phyloP scores from a whole-genome alignment of 2,329 filamentous ascomycete species.

The Fusarium tricinctum region DNA sequence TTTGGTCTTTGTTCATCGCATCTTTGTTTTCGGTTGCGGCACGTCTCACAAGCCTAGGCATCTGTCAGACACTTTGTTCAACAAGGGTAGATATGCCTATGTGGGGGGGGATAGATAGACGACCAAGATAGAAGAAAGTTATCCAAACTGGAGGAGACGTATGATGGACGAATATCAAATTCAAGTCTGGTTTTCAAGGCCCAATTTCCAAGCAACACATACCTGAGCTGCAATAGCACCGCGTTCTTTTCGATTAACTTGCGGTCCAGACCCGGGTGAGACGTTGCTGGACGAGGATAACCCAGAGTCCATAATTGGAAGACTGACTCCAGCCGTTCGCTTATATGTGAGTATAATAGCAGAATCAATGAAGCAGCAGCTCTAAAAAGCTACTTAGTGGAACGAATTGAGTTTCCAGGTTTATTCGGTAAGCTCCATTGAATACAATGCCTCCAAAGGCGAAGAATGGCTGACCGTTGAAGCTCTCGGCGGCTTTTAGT shows the following conservation, averaged over 20 bases:
- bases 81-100: not conserved
- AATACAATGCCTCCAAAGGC: constrained; percentile 25
- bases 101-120: not conserved
- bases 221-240: constrained; percentile 59
- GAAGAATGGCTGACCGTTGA: constrained; percentile 30
- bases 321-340: constrained; percentile 29
- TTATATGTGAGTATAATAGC: constrained; percentile 39
- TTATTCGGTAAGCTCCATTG: constrained; percentile 45
- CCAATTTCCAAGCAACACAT: constrained; percentile 26
- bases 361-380: constrained; percentile 31
- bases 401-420: constrained; percentile 30
- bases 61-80: constrained; percentile 24
- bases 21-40: constrained; percentile 72
- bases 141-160: not conserved
- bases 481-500: constrained; percentile 24
- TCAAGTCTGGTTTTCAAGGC: not conserved
- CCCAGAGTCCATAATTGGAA: constrained; percentile 48
- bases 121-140: not conserved
- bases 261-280: constrained; percentile 53
- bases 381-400: constrained; percentile 47
- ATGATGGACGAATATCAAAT: not conserved
- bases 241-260: constrained; percentile 55
- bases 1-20: constrained; percentile 74
- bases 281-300: constrained; percentile 50
- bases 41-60: constrained; percentile 69